Evolutionary conservation across 2,329 filamentous ascomycete species (phyloP), one percentile per base, ranked within the genome.

Genomic region (Fusarium scirpi): DNA sequence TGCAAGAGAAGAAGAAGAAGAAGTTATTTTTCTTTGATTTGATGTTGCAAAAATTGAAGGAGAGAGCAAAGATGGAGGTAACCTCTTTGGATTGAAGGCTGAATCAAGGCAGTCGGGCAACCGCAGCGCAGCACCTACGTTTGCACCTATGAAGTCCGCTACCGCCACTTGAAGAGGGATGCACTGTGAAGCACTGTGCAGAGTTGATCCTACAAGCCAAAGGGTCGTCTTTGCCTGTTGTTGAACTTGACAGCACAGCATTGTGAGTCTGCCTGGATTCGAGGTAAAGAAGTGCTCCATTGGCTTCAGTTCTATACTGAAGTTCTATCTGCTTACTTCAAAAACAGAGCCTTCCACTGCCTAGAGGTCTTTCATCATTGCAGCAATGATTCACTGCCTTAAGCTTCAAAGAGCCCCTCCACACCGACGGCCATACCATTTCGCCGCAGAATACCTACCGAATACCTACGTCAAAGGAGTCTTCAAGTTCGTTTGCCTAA

Each of bases 151-250:
- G 18, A 46, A 27, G 47, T 46, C 61, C 25, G 48, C 58, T 70
- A 72, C 69, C 69, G 69, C 69, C 69, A 72, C 66, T 67, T 61
- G n/a, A 7, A 4, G 25, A 18, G 16, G 3, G 8, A 3, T 20
- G 20, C 47, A 67, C 65, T 68, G 65, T 68, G 16, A 12, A 1
- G 40, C 52, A 69, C 66, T 70, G 66, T 69, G 34, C 16, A 29
- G 34, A 20, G 24, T 27, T 56, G 49, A 45, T 64, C 24, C n/a
- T 32, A 58, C 32, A 54, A 25, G 13, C 49, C 48, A 6, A 7
- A 55, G 46, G 34, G 54, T 40, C 25, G 29, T 51, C 53, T 60
- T 20, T 44, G 24, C 24, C 15, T 34, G 22, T 16, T 32, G 22
- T 25, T 52, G 22, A n/a, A 25, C 38, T 56, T 22, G 13, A 44